Evolutionary conservation across 140 eudicot genomes (phyloP), one percentile per base, ranked within the genome.

Genomic region (Erigeron philadelphicus): DNA sequence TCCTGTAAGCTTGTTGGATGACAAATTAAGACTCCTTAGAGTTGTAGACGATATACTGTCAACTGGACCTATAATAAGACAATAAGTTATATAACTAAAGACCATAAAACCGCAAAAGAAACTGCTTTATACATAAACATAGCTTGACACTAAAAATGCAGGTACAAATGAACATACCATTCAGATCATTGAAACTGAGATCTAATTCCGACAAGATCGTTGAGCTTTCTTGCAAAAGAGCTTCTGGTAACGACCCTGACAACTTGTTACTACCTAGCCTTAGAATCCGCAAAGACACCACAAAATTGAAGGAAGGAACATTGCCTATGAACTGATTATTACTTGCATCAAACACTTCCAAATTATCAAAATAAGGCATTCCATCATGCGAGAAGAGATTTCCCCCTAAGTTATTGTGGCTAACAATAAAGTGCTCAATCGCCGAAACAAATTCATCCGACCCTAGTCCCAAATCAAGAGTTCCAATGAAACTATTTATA

Each of bases 321-420:
- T 77, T 87, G 21, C 97, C 97, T 61, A 75, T 73, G 60, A 90
- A 62, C 64, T 66, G 84, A 73, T 90, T 90, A 67, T 79, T 31
- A 76, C 89, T 85, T 31, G 95, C 95, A 81, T 90, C 97, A 75
- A 90, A 84, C 61, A 74, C 85, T 84, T 90, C 89, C 59, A 90
- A 81, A 68, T 63, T 87, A 77, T 90, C 97, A 71, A 90, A 90
- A 54, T 75, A 90, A 8, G 97, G 95, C 80, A 87, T 75, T 50
- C 97, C 95, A 84, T 90, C 97, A 75, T 90, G 97, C 56, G 92
- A 72, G 21, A 90, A 90, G 5, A 87, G 87, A 68, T 84, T 80
- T 12, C 91, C 97, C 21, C 68, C 74, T 84, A 90, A 64, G 47
- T 78, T 63, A 68, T 90, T 90, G 65, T 79, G 77, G 81, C 97